A percentile compares a stretch with the other conserved stretches of the same genome.
These are phyloP conservation scores for Aurantiochytrium sp. DNA, from an alignment of 108 stramenopile genomes.

Conservation along the genomic window DNA sequence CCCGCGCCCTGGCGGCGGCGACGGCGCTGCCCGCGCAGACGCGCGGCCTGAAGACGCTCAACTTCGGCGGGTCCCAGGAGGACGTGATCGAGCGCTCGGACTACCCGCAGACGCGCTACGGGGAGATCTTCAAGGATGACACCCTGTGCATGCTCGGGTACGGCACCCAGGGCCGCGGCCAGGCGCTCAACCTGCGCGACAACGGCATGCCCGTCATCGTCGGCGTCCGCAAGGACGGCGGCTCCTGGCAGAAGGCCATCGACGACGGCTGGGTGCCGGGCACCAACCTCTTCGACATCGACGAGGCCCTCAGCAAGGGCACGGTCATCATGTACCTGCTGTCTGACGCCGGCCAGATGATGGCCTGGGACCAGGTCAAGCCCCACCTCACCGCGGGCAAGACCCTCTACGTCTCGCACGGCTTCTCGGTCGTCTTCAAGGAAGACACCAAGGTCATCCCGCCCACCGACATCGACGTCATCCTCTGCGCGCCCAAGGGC, in stretches of 20 bases:
- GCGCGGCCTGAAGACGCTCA: conserved; percentile 25
- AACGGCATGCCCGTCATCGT: conserved; percentile 23
- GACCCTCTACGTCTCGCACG: conserved; percentile 18
- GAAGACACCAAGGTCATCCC: conserved; percentile 22
- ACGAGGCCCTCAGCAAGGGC: conserved; percentile 28
- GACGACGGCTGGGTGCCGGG: conserved; percentile 13
- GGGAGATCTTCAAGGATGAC: not conserved
- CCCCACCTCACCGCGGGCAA: conserved; percentile 32
- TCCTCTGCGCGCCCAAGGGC: conserved; percentile 29
- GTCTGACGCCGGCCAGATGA: conserved; percentile 19
- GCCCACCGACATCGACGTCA: conserved; percentile 1
- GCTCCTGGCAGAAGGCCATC: conserved; percentile 28
- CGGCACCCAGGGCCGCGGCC: conserved; percentile 17
- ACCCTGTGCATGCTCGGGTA: conserved; percentile 26
- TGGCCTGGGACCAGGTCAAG: conserved; percentile 33
- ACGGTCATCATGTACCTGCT: conserved; percentile 33
- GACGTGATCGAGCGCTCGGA: conserved; percentile 24
- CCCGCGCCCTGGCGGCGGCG: not conserved
- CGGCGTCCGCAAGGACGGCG: conserved; percentile 23
- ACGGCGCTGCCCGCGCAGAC: not conserved
- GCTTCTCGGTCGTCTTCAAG: conserved; percentile 30
- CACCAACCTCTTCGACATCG: conserved; percentile 31
- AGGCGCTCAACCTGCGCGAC: not conserved
- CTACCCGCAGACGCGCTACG: not conserved
- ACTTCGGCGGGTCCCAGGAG: conserved; percentile 28